Evolutionary conservation across 2,329 filamentous ascomycete species (phyloP).

Genomic region (Onygenales sp.): DNA sequence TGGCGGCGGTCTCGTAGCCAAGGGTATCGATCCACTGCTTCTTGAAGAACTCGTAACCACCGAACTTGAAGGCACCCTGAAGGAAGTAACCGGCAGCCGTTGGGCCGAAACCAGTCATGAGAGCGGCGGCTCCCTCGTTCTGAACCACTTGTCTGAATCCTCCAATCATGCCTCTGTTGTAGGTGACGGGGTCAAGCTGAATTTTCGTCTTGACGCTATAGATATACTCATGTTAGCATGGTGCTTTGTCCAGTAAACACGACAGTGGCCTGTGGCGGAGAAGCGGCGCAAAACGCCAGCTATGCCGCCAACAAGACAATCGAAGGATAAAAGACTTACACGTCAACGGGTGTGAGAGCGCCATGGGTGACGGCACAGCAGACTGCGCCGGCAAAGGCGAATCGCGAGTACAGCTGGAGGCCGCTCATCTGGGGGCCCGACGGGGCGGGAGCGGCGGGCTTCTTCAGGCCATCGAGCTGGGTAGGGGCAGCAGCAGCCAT

Average conservation of each 20-base stretch:
- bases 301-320: neutral
- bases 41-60: conserved; percentile 96
- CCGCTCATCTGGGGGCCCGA: conserved; percentile 28
- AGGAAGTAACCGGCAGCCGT: conserved; percentile 89
- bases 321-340: conserved; percentile 57
- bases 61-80: conserved; percentile 87
- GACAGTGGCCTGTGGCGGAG: conserved; percentile 7
- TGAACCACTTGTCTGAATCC: conserved; percentile 78
- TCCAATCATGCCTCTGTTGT: conserved; percentile 80
- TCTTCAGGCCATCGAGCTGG: conserved; percentile 4
- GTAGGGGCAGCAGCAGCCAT: conserved; percentile 9
- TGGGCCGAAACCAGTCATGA: conserved; percentile 76
- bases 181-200: conserved; percentile 81
- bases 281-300: neutral
- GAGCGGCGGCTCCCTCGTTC: conserved; percentile 75
- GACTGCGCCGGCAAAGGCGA: conserved; percentile 93
- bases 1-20: conserved; percentile 65
- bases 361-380: conserved; percentile 99
- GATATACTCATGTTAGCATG: neutral
- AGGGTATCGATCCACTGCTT: conserved; percentile 73
- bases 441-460: conserved; percentile 9
- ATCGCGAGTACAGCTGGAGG: conserved; percentile 78
- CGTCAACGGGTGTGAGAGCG: conserved; percentile 93
- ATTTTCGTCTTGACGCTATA: conserved; percentile 88
- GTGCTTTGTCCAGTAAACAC: conserved; percentile 3